Evolutionary conservation across 2,329 filamentous ascomycete genomes (phyloP), one percentile per base, ranked within the genome.

Genomic region (Neopestalotiopsis sp.): DNA sequence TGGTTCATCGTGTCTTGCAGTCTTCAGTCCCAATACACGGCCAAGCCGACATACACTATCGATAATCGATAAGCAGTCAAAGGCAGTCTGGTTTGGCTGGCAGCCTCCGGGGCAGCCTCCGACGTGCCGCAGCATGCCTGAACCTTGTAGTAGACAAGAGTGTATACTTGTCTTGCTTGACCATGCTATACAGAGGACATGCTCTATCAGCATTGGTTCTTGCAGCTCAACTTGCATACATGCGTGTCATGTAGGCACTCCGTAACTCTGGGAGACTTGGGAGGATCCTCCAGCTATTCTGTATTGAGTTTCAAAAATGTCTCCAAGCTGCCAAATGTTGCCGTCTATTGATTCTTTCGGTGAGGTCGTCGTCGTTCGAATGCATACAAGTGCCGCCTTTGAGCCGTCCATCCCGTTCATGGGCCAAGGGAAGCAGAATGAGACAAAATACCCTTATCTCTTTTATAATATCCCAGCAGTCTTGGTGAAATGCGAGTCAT

Each of bases 11-110:
- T 52, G 45, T 52, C 20, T 20, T 9, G 45, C 34, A 38, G 34
- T 38, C 34, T 38, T 52, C 45, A 52, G 45, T 52, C 45, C 7
- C 45, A 52, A n/a, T 7, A 52, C 45, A 52, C 45, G 45, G 45
- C 20, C 45, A 52, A 52, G 45, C 45, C 45, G 45, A 52, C 45
- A 52, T 52, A 52, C 45, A 52, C 45, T 52, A 52, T 52, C 45
- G 45, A 52, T 52, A 52, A 52, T 7, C 34, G 34, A 38, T 38
- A 38, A 38, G 34, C 6, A 38, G 24, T 28, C 24, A 28, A 28
- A 28, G 24, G 3, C 24, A 28, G 24, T 28, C 24, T 28, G 24
- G 24, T 28, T 28, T 28, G 24, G 24, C 24, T 28, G 24, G 24
- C 24, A 28, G 34, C 6, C 34, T 38, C 34, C 34, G 34, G 34